Percentiles rank a stretch among this genome's conserved stretches.
Evolutionary conservation across 305 asterid species (phyloP).

Genomic region (Ilex paraguariensis): DNA sequence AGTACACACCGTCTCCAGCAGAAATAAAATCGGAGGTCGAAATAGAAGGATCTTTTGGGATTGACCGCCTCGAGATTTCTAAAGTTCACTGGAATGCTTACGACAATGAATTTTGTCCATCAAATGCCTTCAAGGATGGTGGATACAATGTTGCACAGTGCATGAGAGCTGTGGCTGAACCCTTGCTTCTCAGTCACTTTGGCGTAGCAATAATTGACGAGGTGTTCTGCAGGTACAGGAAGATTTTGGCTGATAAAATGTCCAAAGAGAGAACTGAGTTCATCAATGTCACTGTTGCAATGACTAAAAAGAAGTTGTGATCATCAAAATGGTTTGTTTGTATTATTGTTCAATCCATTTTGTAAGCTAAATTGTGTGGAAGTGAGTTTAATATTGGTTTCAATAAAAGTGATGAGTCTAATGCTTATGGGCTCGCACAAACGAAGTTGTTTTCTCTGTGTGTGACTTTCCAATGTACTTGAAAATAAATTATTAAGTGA

Average conservation of each 20-base stretch:
- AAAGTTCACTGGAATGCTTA: constrained; percentile 32
- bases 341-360: no score
- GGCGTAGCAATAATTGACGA: constrained; percentile 36
- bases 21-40: constrained; percentile 41
- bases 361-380: no score
- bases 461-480: no score
- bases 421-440: no score
- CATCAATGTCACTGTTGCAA: constrained; percentile 39
- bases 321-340: no score
- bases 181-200: constrained; percentile 57
- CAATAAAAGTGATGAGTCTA: no score
- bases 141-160: constrained; percentile 48
- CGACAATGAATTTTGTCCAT: background rate
- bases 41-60: constrained; percentile 44
- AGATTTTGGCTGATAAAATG: constrained; percentile 28
- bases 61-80: constrained; percentile 32
- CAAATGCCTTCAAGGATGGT: background rate
- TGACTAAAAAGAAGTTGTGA: constrained; percentile 14
- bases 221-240: constrained; percentile 29
- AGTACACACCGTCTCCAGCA: constrained; percentile 25
- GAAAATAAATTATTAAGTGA: no score
- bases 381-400: no score
- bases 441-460: no score
- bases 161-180: constrained; percentile 66
- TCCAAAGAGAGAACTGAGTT: constrained; percentile 38